Evolutionary conservation across 2,329 filamentous ascomycete species (phyloP).

Genomic region (Fusarium neocosmosporiellum): DNA sequence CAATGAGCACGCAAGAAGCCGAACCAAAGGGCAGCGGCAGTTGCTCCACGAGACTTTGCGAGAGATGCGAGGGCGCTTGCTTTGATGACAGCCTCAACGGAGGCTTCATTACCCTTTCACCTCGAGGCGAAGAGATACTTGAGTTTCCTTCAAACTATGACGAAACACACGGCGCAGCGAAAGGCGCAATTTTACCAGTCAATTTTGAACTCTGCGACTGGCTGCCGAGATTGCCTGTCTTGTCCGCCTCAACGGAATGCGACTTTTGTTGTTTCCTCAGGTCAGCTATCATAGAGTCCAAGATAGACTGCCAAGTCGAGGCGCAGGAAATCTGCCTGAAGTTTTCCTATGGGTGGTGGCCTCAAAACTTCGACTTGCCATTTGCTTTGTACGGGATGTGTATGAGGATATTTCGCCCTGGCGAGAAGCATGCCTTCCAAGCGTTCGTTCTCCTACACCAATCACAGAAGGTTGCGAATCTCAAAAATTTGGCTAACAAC

Average conservation of each 20-base stretch:
- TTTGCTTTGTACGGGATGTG: not conserved
- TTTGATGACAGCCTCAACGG: not conserved
- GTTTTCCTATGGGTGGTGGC: not conserved
- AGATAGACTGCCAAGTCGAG: not conserved
- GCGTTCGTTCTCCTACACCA: not conserved
- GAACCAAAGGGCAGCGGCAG: not conserved
- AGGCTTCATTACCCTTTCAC: not conserved
- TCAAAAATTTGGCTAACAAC: not conserved
- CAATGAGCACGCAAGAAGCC: not conserved
- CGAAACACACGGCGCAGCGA: not conserved
- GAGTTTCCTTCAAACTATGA: not conserved
- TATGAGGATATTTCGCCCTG: not conserved
- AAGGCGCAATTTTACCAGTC: not conserved
- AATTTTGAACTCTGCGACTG: not conserved
- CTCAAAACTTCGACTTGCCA: accelerated
- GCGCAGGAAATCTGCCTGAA: not conserved
- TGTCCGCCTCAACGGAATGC: not conserved
- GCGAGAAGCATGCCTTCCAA: not conserved
- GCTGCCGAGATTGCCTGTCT: not conserved
- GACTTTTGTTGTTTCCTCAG: not conserved
- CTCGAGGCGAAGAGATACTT: not conserved
- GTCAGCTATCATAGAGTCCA: not conserved
- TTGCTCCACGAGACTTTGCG: not conserved
- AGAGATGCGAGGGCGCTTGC: not conserved
- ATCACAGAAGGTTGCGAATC: not conserved